These are phyloP conservation scores for Odontarrhena argentea DNA, from an alignment of 345 rosid genomes.

Conservation along the genomic window DNA sequence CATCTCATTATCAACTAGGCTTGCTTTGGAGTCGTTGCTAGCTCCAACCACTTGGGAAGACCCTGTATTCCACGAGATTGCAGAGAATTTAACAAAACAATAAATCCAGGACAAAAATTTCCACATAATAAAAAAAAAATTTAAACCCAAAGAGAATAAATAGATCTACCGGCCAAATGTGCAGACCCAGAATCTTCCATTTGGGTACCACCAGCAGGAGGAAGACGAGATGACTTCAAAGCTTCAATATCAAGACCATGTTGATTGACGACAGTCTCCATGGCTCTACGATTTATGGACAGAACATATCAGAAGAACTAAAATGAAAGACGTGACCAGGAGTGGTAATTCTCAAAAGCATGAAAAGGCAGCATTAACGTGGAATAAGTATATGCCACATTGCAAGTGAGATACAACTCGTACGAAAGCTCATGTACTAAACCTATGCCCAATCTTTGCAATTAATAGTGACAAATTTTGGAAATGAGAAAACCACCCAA, in stretches of 20 bases:
- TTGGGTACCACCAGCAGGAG: conserved; percentile 66
- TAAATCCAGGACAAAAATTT: background rate
- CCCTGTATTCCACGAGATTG: conserved; percentile 50
- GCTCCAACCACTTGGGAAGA: conserved; percentile 68
- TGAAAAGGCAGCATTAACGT: background rate
- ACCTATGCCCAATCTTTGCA: conserved; percentile 5
- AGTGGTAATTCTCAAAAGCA: conserved; percentile 19
- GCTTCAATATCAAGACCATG: conserved; percentile 93
- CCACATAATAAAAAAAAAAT: conserved; percentile 15
- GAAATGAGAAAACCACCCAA: background rate
- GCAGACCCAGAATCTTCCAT: conserved; percentile 68
- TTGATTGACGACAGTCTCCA: conserved; percentile 96
- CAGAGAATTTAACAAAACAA: conserved; percentile 9
- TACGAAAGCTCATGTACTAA: conserved; percentile 1
- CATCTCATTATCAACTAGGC: conserved; percentile 64
- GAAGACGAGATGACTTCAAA: conserved; percentile 74
- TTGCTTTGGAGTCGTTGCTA: conserved; percentile 56
- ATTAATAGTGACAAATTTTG: conserved; percentile 17
- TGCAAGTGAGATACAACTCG: conserved; percentile 6
- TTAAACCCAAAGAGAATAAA: conserved; percentile 20
- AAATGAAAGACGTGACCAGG: conserved; percentile 20
- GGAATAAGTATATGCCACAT: conserved; percentile 9
- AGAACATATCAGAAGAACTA: conserved; percentile 32
- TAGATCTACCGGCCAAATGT: conserved; percentile 63
- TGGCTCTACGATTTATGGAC: conserved; percentile 63